Base-by-base conservation (phyloP, 1,284 basidiomycete species). In the Ceratobasidium sp. region DNA sequence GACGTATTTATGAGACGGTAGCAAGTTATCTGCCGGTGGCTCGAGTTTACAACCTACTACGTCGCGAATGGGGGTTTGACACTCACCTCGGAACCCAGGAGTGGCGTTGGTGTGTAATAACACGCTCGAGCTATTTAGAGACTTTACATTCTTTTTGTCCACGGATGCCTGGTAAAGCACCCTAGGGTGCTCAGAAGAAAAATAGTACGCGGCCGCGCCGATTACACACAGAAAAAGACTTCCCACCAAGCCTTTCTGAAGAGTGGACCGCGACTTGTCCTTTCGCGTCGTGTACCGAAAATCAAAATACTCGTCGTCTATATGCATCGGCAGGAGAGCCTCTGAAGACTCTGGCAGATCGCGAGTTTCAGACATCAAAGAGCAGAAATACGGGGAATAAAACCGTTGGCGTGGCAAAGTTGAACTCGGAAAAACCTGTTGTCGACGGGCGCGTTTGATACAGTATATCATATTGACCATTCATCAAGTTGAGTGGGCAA, bases 1-100 rank as follows among this genome's bases (percentile, higher is more conserved):
- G 8, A 79, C 69, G 48, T 79, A 79, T 23, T 35, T 55, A 30
- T 35, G 27, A 27, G 71, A 64, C 18, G 57, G 57, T 33, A 48
- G 30, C 54, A 79, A 30, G 50, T 79, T 79, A 14, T 79, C 78
- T 79, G 50, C 38, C 33, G 16, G 27, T 30, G 27, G 27, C n/a
- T 52, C 7, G 16, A 55, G 50, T 69, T 52, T 59, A 38, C 18
- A 12, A 50, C 27, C 27, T 30, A 23, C 27, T 27, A 27, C 30
- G 27, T 41, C 38, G 38, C 38, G 38, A 16, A 23, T 54, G 16
- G 52, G 14, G 6, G 14, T 54, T 20, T 54, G 52, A 18, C 52
- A 30, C 68, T 27, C 16, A 73, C 70, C 70, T 60, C 57, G 55
- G 60, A 60, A 60, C 23, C 35, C 62, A 5, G 41, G 23, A 12